Conservation (phyloP, 148 eudicot species). For the Dysphania ambrosioides region DNA sequence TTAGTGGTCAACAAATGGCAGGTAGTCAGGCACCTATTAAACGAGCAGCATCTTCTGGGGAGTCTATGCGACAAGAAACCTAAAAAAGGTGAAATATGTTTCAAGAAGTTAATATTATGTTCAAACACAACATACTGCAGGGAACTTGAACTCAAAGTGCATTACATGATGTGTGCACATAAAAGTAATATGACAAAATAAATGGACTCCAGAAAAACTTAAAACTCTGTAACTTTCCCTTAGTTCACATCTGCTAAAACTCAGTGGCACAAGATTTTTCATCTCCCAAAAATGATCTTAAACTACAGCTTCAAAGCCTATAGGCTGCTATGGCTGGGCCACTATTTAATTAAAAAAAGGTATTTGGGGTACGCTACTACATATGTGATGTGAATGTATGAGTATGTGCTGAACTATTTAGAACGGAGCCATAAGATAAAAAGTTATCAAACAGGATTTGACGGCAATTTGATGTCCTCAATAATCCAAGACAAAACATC, state of each 20-base stretch:
- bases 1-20: background rate
- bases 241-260: too few relatives aligned
- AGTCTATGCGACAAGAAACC: constrained; percentile 72
- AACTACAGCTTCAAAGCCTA: background rate
- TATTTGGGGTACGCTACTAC: too few relatives aligned
- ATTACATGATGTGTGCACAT: background rate
- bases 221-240: background rate
- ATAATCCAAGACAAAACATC: background rate
- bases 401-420: too few relatives aligned
- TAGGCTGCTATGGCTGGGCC: background rate
- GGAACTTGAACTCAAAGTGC: background rate
- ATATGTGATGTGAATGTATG: too few relatives aligned
- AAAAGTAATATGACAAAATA: background rate
- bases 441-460: too few relatives aligned
- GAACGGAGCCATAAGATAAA: too few relatives aligned
- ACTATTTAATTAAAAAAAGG: too few relatives aligned
- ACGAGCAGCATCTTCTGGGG: constrained; percentile 83
- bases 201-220: background rate
- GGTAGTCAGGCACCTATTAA: constrained; percentile 52
- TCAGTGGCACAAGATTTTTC: background rate
- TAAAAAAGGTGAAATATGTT: constrained; percentile 13
- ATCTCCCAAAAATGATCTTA: background rate
- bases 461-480: too few relatives aligned
- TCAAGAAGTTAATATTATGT: background rate
- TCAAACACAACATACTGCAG: background rate